phyloP scores from a whole-genome alignment of 768 basidiomycete species.

The Lactarius akahatsu region DNA sequence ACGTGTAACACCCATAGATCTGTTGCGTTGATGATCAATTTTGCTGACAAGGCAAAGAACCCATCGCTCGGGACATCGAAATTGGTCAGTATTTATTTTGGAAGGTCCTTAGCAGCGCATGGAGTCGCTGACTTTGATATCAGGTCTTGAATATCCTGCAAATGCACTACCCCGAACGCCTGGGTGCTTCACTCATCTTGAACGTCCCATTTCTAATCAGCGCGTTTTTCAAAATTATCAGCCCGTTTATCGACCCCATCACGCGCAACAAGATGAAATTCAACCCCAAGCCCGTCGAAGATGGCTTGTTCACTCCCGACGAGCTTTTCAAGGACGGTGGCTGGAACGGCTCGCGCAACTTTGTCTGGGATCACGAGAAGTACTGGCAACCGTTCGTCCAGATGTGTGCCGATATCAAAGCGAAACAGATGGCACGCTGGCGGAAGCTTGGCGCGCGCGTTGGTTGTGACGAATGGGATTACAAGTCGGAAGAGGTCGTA shows the following conservation, averaged over 20 bases:
- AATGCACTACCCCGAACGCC: constrained; percentile 83
- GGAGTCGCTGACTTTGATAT: constrained; percentile 7
- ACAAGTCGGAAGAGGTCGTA: constrained; percentile 44
- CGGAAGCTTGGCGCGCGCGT: constrained; percentile 60
- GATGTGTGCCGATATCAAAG: constrained; percentile 51
- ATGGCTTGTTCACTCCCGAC: constrained; percentile 65
- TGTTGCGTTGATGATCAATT: constrained; percentile 72
- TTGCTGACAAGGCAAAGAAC: constrained; percentile 66
- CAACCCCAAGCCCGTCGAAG: constrained; percentile 65
- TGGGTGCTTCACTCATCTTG: constrained; percentile 69
- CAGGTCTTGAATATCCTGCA: constrained; percentile 57
- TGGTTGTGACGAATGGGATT: constrained; percentile 78
- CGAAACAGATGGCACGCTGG: constrained; percentile 61
- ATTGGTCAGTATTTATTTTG: constrained; percentile 34
- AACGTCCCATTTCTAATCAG: constrained; percentile 80
- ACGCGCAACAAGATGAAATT: constrained; percentile 75
- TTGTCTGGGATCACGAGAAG: constrained; percentile 69
- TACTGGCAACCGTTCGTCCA: constrained; percentile 71
- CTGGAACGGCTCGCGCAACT: constrained; percentile 67
- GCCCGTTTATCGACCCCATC: constrained; percentile 80
- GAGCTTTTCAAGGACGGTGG: constrained; percentile 62
- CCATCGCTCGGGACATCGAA: constrained; percentile 44
- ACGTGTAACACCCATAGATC: constrained; percentile 43
- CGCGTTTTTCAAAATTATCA: constrained; percentile 74
- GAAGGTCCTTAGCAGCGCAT: background rate